Evolutionary conservation across 1,284 basidiomycete genomes (phyloP), one percentile per base, ranked within the genome.

Genomic region (Tilletia caries): DNA sequence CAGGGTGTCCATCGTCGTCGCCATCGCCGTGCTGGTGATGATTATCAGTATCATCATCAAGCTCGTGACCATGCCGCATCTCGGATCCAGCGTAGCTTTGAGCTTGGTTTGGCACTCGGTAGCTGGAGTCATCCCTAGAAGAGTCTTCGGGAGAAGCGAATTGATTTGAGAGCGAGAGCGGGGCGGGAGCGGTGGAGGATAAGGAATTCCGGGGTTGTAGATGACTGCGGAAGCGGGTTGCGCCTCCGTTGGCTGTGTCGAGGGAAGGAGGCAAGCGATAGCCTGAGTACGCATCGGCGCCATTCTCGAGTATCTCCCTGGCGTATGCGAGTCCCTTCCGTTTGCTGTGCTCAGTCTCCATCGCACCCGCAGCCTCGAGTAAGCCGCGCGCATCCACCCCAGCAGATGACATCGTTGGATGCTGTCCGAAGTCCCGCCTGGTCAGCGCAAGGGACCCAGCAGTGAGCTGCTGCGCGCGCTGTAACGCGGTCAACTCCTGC

Each of bases 401-500:
- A 20, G 18, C 27, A 41, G 37, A 41, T 13, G 37, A 41, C 5
- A 13, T 5, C 6, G 37, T 13, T 41, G 37, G 37, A 5, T 41
- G 37, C 37, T 41, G 37, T 41, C 37, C 37, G 37, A 41, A 41
- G 18, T 33, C 27, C n/a, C 33, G 10, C 18, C 4, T 4, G 13
- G 27, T 72, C 66, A 12, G 6, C 46, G 34, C 70, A 66, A 29
- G 69, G 34, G 3, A 68, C 34, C 15, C 67, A 64, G 33, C 67
- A 15, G 5, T 67, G 64, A 32, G 70, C 67, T 27, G 33, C 18
- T 52, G 25, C 37, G 50, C 52, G 23, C 23, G 23, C 48, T 62
- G 58, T 13, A 62, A 37, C 27, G 33, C 70, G 64, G 71, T 72
- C 43, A 80, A 72, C 46, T 78, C 77, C 65, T 76, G 73, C 6